These are phyloP conservation scores for Mycosarcoma maydis DNA, from an alignment of 1,284 basidiomycete species.

Conservation along the genomic window DNA sequence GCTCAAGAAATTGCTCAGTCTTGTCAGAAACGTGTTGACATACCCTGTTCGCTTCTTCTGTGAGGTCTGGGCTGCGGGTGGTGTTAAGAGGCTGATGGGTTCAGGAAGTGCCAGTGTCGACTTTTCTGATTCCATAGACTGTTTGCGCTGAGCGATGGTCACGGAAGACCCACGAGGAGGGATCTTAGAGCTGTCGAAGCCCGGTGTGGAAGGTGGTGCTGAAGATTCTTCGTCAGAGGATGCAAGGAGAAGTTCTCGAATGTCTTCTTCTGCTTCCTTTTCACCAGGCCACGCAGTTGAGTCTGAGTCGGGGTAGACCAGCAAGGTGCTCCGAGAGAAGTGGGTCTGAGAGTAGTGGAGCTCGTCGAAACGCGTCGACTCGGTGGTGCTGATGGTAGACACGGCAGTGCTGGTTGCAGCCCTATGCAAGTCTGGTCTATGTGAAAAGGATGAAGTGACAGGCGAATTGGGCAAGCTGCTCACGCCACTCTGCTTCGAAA, in stretches of 20 bases:
- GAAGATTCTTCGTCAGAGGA: slow-evolving; percentile 37
- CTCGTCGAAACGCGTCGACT: slow-evolving; percentile 25
- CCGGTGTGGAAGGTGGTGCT: slow-evolving; percentile 26
- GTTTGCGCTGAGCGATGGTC: slow-evolving; percentile 5
- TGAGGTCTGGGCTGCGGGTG: neutral
- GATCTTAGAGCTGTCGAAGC: slow-evolving; percentile 22
- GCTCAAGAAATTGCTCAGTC: no score
- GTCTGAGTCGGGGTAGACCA: slow-evolving; percentile 28
- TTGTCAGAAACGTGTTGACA: neutral
- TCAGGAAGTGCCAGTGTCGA: slow-evolving; percentile 11
- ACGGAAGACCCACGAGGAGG: slow-evolving; percentile 22
- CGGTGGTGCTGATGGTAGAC: slow-evolving; percentile 6
- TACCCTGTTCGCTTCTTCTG: slow-evolving; percentile 22
- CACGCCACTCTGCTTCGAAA: neutral
- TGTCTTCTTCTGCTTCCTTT: slow-evolving; percentile 22
- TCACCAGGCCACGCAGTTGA: neutral
- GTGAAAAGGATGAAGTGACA: slow-evolving; percentile 11
- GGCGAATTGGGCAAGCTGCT: slow-evolving; percentile 26
- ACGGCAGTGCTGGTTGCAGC: slow-evolving; percentile 19
- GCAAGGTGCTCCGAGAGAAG: slow-evolving; percentile 35
- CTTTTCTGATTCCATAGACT: slow-evolving; percentile 42
- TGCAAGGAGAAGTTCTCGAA: slow-evolving; percentile 30
- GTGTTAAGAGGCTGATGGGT: slow-evolving; percentile 16
- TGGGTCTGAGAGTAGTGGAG: slow-evolving; percentile 43
- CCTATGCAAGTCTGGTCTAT: slow-evolving; percentile 20